Conservation (phyloP, 2,329 filamentous ascomycete species). For the Nemania abortiva region DNA sequence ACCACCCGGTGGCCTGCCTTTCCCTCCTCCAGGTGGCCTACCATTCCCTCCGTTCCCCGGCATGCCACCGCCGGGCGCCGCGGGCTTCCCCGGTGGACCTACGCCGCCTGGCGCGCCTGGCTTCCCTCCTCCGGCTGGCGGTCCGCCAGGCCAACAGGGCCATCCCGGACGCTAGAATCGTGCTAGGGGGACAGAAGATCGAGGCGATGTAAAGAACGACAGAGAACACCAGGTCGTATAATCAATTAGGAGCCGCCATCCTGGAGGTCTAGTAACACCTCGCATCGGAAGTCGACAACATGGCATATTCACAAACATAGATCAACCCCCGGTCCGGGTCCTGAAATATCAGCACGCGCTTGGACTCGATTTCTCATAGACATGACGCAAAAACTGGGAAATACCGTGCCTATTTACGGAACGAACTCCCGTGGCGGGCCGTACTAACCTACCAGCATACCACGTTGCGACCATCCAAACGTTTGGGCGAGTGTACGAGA, state of each 20-base stretch:
- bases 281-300: not conserved
- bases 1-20: slow-evolving; percentile 55
- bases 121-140: slow-evolving; percentile 50
- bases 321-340: not conserved
- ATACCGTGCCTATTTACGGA: not conserved
- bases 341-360: not conserved
- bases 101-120: slow-evolving; percentile 51
- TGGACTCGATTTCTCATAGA: not conserved
- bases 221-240: no score
- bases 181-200: not conserved
- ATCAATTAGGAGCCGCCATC: no score
- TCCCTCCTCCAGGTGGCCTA: slow-evolving; percentile 51
- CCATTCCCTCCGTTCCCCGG: slow-evolving; percentile 57
- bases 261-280: not conserved
- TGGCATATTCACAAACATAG: not conserved
- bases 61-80: slow-evolving; percentile 56
- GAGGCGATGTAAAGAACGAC: not conserved
- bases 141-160: slow-evolving; percentile 51
- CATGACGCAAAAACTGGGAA: not conserved
- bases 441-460: not conserved
- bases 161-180: slow-evolving; percentile 53
- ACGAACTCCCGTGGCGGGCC: not conserved
- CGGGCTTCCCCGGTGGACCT: slow-evolving; percentile 55
- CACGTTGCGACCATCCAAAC: not conserved
- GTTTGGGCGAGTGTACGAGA: not conserved